These are phyloP conservation scores for Stevia rebaudiana DNA, from an alignment of 140 eudicot species.

Conservation along the genomic window DNA sequence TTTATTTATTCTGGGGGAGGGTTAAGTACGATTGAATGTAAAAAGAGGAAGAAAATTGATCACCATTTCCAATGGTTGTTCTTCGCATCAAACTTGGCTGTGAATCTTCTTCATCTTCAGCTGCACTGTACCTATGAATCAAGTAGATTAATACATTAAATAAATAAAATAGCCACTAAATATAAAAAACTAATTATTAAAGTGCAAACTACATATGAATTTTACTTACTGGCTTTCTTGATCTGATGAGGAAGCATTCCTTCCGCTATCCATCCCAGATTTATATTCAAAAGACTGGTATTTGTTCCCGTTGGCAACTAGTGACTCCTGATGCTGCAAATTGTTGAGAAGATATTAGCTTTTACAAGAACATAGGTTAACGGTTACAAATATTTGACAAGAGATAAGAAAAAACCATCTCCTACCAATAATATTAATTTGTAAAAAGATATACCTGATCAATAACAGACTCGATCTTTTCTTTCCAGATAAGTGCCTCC, in stretches of 20 bases:
- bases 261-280: conserved; percentile 75
- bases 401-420: not conserved
- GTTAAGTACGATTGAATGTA: too few species aligned
- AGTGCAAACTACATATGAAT: not conserved
- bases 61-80: conserved; percentile 96
- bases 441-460: conserved; percentile 65
- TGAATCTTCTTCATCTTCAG: conserved; percentile 90
- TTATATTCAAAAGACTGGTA: conserved; percentile 83
- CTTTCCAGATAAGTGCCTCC: conserved; percentile 98
- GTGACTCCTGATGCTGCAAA: conserved; percentile 95
- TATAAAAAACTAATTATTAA: not conserved
- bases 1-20: too few species aligned
- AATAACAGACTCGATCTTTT: conserved; percentile 92
- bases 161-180: not conserved
- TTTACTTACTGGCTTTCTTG: conserved; percentile 96
- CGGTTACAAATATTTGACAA: not conserved
- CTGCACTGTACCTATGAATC: conserved; percentile 71
- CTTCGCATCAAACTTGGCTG: conserved; percentile 61
- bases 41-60: conserved; percentile 5
- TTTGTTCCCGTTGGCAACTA: conserved; percentile 75
- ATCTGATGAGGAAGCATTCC: conserved; percentile 85
- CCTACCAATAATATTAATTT: conserved; percentile 14
- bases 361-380: conserved; percentile 8
- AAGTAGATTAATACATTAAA: not conserved
- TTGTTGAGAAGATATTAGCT: conserved; percentile 2